Conservation (phyloP, 495 filamentous ascomycete genomes). For the Talaromyces stipitatus region DNA sequence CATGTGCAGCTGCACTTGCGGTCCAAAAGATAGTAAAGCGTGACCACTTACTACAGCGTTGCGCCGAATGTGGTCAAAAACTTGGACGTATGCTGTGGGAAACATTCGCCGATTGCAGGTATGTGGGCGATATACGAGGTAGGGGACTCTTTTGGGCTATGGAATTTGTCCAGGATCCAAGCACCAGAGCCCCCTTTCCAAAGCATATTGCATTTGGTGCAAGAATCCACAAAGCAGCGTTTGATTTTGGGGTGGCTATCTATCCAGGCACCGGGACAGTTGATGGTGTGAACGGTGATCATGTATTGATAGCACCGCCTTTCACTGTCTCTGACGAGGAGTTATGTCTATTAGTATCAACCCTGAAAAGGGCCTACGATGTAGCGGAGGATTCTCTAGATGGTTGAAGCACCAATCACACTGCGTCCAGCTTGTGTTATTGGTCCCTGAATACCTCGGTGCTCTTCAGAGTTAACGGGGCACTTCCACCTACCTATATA, state of each 20-base stretch:
- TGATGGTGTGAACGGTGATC: slow-evolving; percentile 64
- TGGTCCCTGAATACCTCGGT: too few species aligned
- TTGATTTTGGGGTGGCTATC: slow-evolving; percentile 49
- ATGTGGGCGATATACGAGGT: slow-evolving; percentile 60
- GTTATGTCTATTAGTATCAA: slow-evolving; percentile 27
- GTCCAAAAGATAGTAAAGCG: slow-evolving; percentile 43
- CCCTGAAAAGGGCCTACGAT: neutral
- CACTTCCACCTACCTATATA: too few species aligned
- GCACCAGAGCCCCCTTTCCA: slow-evolving; percentile 39
- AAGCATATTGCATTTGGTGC: slow-evolving; percentile 10
- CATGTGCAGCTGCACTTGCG: slow-evolving; percentile 47
- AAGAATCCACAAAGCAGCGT: slow-evolving; percentile 34
- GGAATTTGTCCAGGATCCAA: slow-evolving; percentile 48
- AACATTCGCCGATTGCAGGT: slow-evolving; percentile 35
- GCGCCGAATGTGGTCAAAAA: slow-evolving; percentile 34
- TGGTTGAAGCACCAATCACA: neutral
- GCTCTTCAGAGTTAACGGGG: too few species aligned
- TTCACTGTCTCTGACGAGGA: slow-evolving; percentile 56
- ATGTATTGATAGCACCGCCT: slow-evolving; percentile 69
- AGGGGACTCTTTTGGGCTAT: slow-evolving; percentile 57
- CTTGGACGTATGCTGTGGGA: slow-evolving; percentile 37
- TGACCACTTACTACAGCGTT: slow-evolving; percentile 45
- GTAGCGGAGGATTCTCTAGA: neutral
- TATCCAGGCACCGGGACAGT: slow-evolving; percentile 64
- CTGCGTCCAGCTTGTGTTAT: too few species aligned